Percentiles rank a stretch among this genome's conserved stretches.
Conservation (phyloP, 1,284 basidiomycete species). For the Violaceomyces palustris region DNA sequence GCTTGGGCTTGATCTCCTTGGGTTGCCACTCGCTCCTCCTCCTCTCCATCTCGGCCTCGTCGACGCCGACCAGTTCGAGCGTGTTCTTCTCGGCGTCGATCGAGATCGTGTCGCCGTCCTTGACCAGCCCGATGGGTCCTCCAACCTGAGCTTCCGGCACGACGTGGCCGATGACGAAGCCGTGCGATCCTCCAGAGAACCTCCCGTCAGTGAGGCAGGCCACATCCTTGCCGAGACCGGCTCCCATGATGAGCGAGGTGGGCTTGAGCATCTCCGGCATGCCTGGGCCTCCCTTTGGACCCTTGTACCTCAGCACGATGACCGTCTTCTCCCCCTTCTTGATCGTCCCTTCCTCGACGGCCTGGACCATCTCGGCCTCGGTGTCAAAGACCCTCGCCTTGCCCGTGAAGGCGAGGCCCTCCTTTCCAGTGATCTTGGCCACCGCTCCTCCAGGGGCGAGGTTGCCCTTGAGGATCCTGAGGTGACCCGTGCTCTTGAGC, state of each 20-base stretch:
- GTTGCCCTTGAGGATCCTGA: constrained; percentile 51
- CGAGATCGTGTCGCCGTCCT: constrained; percentile 78
- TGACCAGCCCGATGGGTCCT: constrained; percentile 81
- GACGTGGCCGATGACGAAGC: constrained; percentile 86
- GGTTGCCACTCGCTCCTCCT: constrained; percentile 69
- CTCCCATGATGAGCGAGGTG: constrained; percentile 59
- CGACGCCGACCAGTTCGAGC: constrained; percentile 65
- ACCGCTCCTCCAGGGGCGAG: constrained; percentile 50
- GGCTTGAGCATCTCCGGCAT: constrained; percentile 91
- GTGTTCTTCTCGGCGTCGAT: constrained; percentile 74
- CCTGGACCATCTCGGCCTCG: constrained; percentile 49
- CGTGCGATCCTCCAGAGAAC: constrained; percentile 72
- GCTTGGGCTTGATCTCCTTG: constrained; percentile 74
- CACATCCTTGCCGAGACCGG: constrained; percentile 81
- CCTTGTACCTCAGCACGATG: constrained; percentile 50
- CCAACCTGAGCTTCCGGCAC: constrained; percentile 87
- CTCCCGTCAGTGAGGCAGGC: constrained; percentile 93
- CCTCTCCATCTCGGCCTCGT: constrained; percentile 66
- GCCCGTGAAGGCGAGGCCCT: constrained; percentile 47
- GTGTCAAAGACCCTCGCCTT: constrained; percentile 52
- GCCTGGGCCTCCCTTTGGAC: constrained; percentile 65
- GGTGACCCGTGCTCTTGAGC: constrained; percentile 48
- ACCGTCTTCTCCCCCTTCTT: constrained; percentile 53
- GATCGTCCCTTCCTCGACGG: constrained; percentile 43
- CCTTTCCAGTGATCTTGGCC: constrained; percentile 53